Percentiles rank a stretch among this genome's conserved stretches.
Conservation (phyloP, 1,284 basidiomycete genomes). For the Marasmius fiardii region DNA sequence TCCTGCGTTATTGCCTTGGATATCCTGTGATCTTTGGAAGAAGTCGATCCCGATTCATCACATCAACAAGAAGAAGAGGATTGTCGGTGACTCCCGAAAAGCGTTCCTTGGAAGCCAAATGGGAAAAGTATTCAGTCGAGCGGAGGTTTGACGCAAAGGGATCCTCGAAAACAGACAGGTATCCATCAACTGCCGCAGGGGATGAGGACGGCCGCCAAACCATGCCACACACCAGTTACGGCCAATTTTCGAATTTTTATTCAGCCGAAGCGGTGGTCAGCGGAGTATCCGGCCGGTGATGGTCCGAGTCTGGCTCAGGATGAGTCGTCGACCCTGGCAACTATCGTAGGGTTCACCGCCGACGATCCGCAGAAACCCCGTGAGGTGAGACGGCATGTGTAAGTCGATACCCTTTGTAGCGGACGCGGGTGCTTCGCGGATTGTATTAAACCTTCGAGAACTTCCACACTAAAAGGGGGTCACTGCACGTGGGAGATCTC, state of each 20-base stretch:
- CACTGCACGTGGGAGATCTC: conserved; percentile 1
- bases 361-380: conserved; percentile 3
- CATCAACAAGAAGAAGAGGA: not conserved
- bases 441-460: not conserved
- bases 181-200: not conserved
- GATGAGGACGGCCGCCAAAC: not conserved
- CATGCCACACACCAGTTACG: not conserved
- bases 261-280: too few relatives aligned
- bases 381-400: conserved; percentile 1
- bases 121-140: too few relatives aligned
- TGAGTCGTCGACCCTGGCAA: too few relatives aligned
- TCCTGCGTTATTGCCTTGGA: too few relatives aligned
- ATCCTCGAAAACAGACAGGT: not conserved
- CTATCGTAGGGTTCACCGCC: not conserved
- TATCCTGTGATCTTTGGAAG: not conserved
- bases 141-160: too few relatives aligned
- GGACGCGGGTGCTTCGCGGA: conserved; percentile 4
- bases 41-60: not conserved
- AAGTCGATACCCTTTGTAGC: too few relatives aligned
- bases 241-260: too few relatives aligned
- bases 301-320: too few relatives aligned
- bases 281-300: not conserved
- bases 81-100: too few relatives aligned
- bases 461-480: not conserved
- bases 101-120: too few relatives aligned